Percentiles rank a stretch among this genome's conserved stretches.
Evolutionary conservation across 768 basidiomycete genomes (phyloP).

Genomic region (Pisolithus sp.): DNA sequence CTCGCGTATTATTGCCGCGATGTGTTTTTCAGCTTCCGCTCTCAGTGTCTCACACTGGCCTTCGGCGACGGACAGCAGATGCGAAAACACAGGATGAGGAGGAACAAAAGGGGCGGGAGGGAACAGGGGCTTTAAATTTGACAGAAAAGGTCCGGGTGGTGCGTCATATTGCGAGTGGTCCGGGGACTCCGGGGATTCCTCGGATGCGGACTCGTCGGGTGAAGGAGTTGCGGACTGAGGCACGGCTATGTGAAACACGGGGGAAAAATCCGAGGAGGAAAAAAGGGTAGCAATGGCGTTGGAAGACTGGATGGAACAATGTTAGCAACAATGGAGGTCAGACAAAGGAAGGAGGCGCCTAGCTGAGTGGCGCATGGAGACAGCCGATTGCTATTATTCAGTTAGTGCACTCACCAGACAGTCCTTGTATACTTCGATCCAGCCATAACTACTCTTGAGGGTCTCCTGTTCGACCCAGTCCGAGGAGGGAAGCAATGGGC

Average conservation of each 20-base stretch:
- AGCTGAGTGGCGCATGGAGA: background rate
- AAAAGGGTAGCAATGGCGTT: conserved; percentile 19
- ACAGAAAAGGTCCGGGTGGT: conserved; percentile 36
- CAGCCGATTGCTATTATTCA: background rate
- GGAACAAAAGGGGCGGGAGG: conserved; percentile 74
- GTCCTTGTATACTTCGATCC: conserved; percentile 63
- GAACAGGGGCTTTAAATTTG: conserved; percentile 54
- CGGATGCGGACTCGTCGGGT: conserved; percentile 19
- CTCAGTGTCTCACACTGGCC: conserved; percentile 50
- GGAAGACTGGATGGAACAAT: conserved; percentile 16
- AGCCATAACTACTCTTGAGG: conserved; percentile 60
- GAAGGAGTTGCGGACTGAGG: conserved; percentile 23
- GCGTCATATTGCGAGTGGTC: conserved; percentile 17
- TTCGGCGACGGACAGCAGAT: conserved; percentile 54
- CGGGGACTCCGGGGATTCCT: conserved; percentile 20
- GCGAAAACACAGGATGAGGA: conserved; percentile 62
- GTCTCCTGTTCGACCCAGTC: conserved; percentile 74
- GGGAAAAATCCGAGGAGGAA: conserved; percentile 39
- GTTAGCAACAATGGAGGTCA: background rate
- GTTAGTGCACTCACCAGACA: conserved; percentile 52
- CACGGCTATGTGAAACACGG: conserved; percentile 42
- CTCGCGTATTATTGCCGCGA: conserved; percentile 44
- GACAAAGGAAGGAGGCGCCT: background rate
- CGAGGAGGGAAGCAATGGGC: conserved; percentile 61
- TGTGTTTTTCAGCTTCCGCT: conserved; percentile 50